Conservation (phyloP, 768 basidiomycete genomes). For the Leccinum rimulosum region DNA sequence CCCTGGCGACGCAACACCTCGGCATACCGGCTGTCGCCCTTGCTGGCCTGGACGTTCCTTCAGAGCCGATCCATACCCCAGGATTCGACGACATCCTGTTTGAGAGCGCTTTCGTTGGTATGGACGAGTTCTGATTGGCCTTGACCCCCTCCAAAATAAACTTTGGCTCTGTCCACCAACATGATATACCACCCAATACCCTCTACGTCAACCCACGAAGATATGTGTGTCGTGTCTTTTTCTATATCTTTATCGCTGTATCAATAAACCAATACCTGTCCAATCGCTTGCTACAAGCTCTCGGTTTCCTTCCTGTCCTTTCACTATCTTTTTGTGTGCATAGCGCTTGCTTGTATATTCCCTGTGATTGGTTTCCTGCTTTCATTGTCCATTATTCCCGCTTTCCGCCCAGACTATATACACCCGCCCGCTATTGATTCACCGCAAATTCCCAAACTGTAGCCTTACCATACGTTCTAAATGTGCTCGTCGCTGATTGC, state of each 20-base stretch:
- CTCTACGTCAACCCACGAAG: too few relatives aligned
- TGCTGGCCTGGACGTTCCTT: constrained; percentile 6
- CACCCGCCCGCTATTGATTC: too few relatives aligned
- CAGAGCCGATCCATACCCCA: neutral
- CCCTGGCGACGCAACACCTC: constrained; percentile 5
- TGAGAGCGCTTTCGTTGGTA: constrained; percentile 4
- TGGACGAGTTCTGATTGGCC: constrained; percentile 12
- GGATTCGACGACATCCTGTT: constrained; percentile 21
- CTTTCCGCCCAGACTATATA: too few relatives aligned
- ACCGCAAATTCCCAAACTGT: neutral
- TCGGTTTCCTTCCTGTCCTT: neutral
- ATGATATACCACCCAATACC: constrained; percentile 1
- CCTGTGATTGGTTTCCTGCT: too few relatives aligned
- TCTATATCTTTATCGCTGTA: neutral
- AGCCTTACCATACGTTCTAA: neutral
- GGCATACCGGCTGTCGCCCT: constrained; percentile 1
- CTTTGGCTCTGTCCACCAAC: neutral
- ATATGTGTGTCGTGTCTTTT: neutral
- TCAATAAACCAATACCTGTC: neutral
- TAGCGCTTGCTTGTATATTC: neutral
- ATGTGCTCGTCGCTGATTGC: neutral
- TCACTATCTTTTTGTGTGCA: neutral
- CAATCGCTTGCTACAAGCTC: neutral
- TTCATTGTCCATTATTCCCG: too few relatives aligned
- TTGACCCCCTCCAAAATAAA: neutral